A percentile compares a stretch with the other conserved stretches of the same genome.
These are phyloP conservation scores for Colletotrichum orbiculare DNA, from an alignment of 2,329 filamentous ascomycete species.

Conservation along the genomic window DNA sequence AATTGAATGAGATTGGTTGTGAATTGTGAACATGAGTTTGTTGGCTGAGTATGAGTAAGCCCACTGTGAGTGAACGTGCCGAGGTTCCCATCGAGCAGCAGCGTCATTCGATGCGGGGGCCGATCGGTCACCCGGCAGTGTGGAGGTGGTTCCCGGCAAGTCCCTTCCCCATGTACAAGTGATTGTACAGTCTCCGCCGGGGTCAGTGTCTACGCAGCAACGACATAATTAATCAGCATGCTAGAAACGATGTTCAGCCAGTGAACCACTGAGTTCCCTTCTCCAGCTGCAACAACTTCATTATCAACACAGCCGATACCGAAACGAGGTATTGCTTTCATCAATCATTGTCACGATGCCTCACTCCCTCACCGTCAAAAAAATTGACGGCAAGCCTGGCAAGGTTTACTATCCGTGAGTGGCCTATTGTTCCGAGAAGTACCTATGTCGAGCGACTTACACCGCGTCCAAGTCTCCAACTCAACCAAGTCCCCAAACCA, in stretches of 20 bases:
- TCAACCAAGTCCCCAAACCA: constrained; percentile 72
- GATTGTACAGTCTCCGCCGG: constrained; percentile 13
- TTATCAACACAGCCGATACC: background rate
- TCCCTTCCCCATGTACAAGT: constrained; percentile 8
- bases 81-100: constrained; percentile 28
- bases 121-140: constrained; percentile 12
- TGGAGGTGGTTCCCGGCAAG: constrained; percentile 27
- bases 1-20: background rate
- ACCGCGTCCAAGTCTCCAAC: constrained; percentile 58
- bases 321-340: background rate
- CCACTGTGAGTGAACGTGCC: constrained; percentile 9
- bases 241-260: too few relatives aligned
- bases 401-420: constrained; percentile 85
- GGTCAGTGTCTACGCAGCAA: background rate
- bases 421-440: background rate
- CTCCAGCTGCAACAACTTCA: background rate
- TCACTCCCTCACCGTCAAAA: constrained; percentile 70
- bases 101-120: constrained; percentile 29
- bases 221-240: constrained; percentile 8
- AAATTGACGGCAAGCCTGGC: constrained; percentile 85
- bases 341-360: constrained; percentile 53
- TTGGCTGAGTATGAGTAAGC: background rate
- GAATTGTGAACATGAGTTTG: background rate
- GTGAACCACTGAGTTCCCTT: too few relatives aligned
- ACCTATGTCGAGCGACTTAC: background rate